Evolutionary conservation across 1,284 basidiomycete genomes (phyloP).

Genomic region (Mycena sp.): DNA sequence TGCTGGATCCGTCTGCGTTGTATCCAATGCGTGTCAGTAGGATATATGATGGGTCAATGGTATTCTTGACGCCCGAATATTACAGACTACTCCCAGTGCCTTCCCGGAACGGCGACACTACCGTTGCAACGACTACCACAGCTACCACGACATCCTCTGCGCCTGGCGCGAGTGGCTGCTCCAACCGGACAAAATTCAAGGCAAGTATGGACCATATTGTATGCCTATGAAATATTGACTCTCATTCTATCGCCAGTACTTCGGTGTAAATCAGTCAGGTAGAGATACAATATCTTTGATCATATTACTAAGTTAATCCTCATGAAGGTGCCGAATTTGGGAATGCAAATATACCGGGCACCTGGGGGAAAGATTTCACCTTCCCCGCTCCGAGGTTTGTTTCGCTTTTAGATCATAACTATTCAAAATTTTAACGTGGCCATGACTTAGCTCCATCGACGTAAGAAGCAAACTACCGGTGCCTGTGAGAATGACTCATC

Average conservation of each 20-base stretch:
- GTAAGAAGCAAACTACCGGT: constrained; percentile 57
- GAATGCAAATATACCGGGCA: constrained; percentile 54
- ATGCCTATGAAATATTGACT: constrained; percentile 23
- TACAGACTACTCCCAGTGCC: constrained; percentile 52
- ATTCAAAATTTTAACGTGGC: constrained; percentile 25
- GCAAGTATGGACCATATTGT: constrained; percentile 23
- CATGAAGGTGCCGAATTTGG: constrained; percentile 65
- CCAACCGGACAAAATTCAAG: constrained; percentile 61
- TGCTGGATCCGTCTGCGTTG: constrained; percentile 45
- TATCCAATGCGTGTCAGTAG: constrained; percentile 48
- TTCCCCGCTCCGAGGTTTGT: constrained; percentile 22
- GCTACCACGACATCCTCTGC: constrained; percentile 37
- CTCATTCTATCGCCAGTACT: constrained; percentile 45
- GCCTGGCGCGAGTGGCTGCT: constrained; percentile 41
- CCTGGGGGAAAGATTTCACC: constrained; percentile 44
- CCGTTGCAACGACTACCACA: constrained; percentile 11
- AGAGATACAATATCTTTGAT: not conserved
- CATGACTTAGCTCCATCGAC: constrained; percentile 30
- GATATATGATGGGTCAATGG: too few relatives aligned
- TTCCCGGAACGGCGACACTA: constrained; percentile 37
- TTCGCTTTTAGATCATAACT: constrained; percentile 15
- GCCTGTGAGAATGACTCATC: constrained; percentile 37
- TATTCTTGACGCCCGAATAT: too few relatives aligned
- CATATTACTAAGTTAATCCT: constrained; percentile 23
- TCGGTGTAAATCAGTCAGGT: constrained; percentile 65